Evolutionary conservation across 2,329 filamentous ascomycete species (phyloP), one percentile per base, ranked within the genome.

Genomic region (Diaporthe helianthi): DNA sequence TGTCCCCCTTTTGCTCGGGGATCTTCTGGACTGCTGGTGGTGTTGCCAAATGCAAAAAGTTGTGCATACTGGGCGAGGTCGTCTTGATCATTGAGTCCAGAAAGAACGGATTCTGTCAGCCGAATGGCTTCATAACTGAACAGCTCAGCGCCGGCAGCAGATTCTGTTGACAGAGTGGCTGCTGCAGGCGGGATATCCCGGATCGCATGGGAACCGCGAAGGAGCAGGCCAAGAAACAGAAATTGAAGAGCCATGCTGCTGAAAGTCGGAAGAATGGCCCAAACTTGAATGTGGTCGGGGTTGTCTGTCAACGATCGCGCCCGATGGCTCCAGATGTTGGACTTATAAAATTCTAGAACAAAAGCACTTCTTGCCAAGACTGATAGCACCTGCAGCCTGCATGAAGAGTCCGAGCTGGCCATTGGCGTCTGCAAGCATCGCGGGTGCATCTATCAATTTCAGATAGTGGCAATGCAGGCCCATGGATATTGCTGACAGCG

Each of bases 21-120:
- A 73, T 73, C 66, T 76, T 75, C 19, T 2, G n/a, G n/a, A 72
- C 44, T 44, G 71, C 44, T 54, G 41, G 72, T 22, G 24, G 73
- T 60, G 17, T 76, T 53, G n/a, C 44, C 58, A 36, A 82, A 82
- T 24, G 70, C 67, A 64, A 82, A 82, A 26, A 79, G 69, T 4
- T 74, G 69, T 12, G 80, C 72, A n/a, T 78, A 70, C 31, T 63
- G 26, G 12, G 41, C 44, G 12, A 74, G 76, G 53, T 76, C 68
- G 15, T 78, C 75, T 10, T 76, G 69, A 6, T 73, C 70, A 1
- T 77, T 77, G 1, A 81, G 73, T 54, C 78, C 77, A 38, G 71
- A 70, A 24, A 82, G 72, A 2, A 78, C 76, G 8, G 73, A 75
- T 24, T 80, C 76, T 1, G 80, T 82, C 61, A 82, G 73, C 38